Conservation (phyloP, 805 yeast genomes). For the Metahyphopichia silvanorum region DNA sequence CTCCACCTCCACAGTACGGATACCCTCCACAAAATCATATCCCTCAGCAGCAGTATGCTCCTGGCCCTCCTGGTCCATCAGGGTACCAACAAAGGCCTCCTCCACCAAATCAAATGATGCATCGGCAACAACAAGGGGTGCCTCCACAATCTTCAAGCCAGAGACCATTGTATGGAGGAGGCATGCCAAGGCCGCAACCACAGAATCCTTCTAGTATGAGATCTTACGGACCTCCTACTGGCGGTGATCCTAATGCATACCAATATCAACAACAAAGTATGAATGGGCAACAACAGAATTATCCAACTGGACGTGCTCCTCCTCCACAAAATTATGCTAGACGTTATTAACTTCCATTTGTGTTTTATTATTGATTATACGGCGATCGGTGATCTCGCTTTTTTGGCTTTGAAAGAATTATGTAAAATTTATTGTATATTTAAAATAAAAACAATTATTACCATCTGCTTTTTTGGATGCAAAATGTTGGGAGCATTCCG, state of each 20-base stretch:
- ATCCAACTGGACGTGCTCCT: slow-evolving; percentile 11
- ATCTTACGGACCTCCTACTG: slow-evolving; percentile 3
- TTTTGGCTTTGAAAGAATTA: not conserved
- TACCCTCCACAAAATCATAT: slow-evolving; percentile 1
- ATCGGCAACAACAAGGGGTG: slow-evolving; percentile 6
- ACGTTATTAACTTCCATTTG: slow-evolving; percentile 1
- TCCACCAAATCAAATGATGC: slow-evolving; percentile 2
- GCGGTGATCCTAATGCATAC: slow-evolving; percentile 6
- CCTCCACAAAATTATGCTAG: slow-evolving; percentile 8
- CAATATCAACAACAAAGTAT: slow-evolving; percentile 6
- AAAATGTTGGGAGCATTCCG: slow-evolving; percentile 35
- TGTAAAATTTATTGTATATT: slow-evolving; percentile 2
- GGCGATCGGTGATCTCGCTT: too few species aligned
- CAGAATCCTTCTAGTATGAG: slow-evolving; percentile 18
- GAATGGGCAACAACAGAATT: slow-evolving; percentile 8
- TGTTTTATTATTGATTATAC: too few species aligned
- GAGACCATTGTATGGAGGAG: slow-evolving; percentile 8
- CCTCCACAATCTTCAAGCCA: slow-evolving; percentile 5
- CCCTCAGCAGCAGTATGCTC: slow-evolving; percentile 2
- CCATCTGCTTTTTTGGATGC: slow-evolving; percentile 13
- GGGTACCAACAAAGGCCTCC: slow-evolving; percentile 1
- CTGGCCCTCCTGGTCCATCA: slow-evolving; percentile 1
- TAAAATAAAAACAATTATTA: slow-evolving; percentile 1
- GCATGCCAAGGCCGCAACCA: slow-evolving; percentile 12
- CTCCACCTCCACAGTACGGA: not conserved